Conservation (phyloP, 305 asterid species). For the Nicotiana rustica region DNA sequence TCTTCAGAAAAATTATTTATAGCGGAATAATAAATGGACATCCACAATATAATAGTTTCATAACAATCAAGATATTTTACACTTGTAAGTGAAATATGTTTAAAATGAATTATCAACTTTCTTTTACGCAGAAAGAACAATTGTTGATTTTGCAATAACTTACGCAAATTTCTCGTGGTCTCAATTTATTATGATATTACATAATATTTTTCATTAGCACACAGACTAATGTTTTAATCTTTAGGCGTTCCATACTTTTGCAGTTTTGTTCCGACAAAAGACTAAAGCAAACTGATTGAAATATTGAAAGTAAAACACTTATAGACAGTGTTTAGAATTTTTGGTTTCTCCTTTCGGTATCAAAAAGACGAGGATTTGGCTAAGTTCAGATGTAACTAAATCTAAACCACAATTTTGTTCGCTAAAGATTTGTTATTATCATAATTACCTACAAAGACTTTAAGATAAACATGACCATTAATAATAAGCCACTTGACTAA, state of each 20-base stretch:
- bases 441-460: constrained; percentile 28
- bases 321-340: neutral
- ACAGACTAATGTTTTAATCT: neutral
- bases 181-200: neutral
- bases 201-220: neutral
- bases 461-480: neutral
- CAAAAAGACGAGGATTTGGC: constrained; percentile 2
- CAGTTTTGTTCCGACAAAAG: neutral
- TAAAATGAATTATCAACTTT: no score
- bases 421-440: neutral
- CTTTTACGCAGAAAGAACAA: no score
- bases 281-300: neutral
- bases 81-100: neutral
- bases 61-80: neutral
- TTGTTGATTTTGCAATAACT: no score
- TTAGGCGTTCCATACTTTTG: neutral
- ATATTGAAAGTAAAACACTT: neutral
- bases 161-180: no score
- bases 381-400: constrained; percentile 8
- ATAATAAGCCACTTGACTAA: constrained; percentile 16
- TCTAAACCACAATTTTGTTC: neutral
- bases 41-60: no score
- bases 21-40: no score
- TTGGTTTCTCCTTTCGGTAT: neutral
- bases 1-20: no score